Conservation (phyloP, 257 asterid species). For the Gardenia jasminoides region DNA sequence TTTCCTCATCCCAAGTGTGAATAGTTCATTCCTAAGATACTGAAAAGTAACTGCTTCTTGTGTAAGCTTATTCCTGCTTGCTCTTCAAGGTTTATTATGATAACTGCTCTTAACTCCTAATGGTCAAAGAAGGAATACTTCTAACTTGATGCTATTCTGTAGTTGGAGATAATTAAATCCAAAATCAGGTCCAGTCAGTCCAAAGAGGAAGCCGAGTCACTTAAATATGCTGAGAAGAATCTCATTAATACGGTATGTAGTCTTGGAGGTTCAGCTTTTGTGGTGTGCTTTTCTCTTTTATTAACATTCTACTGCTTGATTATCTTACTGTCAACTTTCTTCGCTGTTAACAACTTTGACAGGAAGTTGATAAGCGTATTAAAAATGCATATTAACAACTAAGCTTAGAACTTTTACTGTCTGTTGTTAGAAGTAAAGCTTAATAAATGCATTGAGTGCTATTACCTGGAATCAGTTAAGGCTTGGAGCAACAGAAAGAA, state of each 20-base stretch:
- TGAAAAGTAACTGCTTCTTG: not conserved
- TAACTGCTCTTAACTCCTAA: slow-evolving; percentile 6
- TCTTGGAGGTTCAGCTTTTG: not conserved
- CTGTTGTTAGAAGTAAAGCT: no score
- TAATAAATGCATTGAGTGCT: no score
- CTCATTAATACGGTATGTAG: slow-evolving; percentile 71
- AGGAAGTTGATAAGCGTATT: not conserved
- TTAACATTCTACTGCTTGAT: not conserved
- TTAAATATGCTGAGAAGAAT: slow-evolving; percentile 72
- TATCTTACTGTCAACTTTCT: not conserved
- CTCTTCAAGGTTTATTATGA: not conserved
- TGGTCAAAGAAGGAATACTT: not conserved
- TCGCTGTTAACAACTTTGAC: not conserved
- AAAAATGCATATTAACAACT: not conserved
- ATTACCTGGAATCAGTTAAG: no score
- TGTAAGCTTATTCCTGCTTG: not conserved
- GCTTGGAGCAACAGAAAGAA: no score
- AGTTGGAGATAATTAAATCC: slow-evolving; percentile 66
- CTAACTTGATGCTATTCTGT: slow-evolving; percentile 19
- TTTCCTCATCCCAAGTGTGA: not conserved
- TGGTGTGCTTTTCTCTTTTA: slow-evolving; percentile 1
- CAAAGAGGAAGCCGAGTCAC: slow-evolving; percentile 77
- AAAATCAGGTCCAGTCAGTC: slow-evolving; percentile 68
- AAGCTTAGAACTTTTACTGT: not conserved
- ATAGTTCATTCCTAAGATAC: not conserved